A percentile compares a stretch with the other conserved stretches of the same genome.
Conservation (phyloP, 768 basidiomycete genomes). For the Tylopilus plumbeoviolaceoides region DNA sequence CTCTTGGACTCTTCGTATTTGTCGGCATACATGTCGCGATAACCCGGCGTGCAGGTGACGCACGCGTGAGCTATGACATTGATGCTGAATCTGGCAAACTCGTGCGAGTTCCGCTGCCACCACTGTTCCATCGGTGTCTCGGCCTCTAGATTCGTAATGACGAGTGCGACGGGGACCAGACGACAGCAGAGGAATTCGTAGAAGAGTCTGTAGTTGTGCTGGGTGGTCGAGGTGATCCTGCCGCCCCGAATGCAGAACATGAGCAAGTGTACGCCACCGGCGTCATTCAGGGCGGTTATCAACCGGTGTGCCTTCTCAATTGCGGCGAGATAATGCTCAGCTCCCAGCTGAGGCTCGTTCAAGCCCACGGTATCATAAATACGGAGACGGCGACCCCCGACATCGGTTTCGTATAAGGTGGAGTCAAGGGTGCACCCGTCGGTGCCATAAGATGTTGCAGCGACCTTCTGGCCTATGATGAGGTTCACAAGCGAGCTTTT, state of each 20-base stretch:
- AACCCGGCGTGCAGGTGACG: slow-evolving; percentile 31
- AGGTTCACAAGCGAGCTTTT: slow-evolving; percentile 46
- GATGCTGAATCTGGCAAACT: slow-evolving; percentile 23
- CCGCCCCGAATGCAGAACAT: slow-evolving; percentile 36
- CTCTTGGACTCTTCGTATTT: slow-evolving; percentile 36
- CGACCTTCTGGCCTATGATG: slow-evolving; percentile 29
- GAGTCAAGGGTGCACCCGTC: slow-evolving; percentile 36
- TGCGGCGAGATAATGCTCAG: slow-evolving; percentile 21
- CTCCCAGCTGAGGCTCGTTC: slow-evolving; percentile 24
- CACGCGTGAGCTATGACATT: slow-evolving; percentile 26
- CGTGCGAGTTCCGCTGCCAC: slow-evolving; percentile 30
- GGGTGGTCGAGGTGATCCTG: slow-evolving; percentile 32
- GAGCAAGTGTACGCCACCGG: slow-evolving; percentile 36
- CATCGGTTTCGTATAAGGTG: slow-evolving; percentile 17
- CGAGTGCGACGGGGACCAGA: slow-evolving; percentile 37
- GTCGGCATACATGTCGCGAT: slow-evolving; percentile 27
- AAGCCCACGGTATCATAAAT: slow-evolving; percentile 33
- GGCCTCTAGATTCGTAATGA: slow-evolving; percentile 38
- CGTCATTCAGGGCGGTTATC: slow-evolving; percentile 24
- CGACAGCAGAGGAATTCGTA: slow-evolving; percentile 36
- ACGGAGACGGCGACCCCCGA: slow-evolving; percentile 15
- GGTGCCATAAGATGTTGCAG: slow-evolving; percentile 30
- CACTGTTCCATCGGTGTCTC: slow-evolving; percentile 31
- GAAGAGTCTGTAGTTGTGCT: slow-evolving; percentile 37
- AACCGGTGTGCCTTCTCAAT: slow-evolving; percentile 31